phyloP scores from a whole-genome alignment of 2,329 filamentous ascomycete species.

The Cryphonectria carpinicola region DNA sequence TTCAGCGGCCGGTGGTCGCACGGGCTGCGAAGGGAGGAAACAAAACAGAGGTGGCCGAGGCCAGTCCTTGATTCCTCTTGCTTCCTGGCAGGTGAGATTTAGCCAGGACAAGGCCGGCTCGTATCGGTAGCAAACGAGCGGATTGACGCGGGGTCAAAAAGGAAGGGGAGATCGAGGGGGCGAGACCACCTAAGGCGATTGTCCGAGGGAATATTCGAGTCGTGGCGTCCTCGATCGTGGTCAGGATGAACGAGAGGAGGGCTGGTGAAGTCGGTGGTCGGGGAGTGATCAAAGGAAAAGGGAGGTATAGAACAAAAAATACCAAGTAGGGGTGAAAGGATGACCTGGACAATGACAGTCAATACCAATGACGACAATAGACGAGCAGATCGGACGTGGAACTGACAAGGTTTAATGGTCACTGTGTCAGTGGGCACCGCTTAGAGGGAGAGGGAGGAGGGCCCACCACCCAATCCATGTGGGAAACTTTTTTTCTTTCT shows the following conservation, averaged over 20 bases:
- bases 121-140: constrained; percentile 23
- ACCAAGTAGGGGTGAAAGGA: constrained; percentile 6
- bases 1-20: constrained; percentile 4
- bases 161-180: background rate
- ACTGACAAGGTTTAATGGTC: background rate
- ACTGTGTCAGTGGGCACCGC: background rate
- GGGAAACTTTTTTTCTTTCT: background rate
- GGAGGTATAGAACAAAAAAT: background rate
- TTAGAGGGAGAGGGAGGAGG: background rate
- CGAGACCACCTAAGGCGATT: background rate
- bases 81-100: background rate
- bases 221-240: background rate
- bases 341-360: constrained; percentile 7
- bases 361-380: constrained; percentile 23
- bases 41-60: constrained; percentile 2
- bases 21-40: background rate
- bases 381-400: background rate
- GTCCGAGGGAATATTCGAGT: background rate
- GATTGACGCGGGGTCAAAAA: constrained; percentile 22
- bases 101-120: background rate
- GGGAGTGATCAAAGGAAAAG: background rate
- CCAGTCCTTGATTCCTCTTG: constrained; percentile 1
- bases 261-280: background rate
- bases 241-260: background rate
- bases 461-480: background rate